Conservation (phyloP, 441 rosid genomes). For the Erodium trifolium region DNA sequence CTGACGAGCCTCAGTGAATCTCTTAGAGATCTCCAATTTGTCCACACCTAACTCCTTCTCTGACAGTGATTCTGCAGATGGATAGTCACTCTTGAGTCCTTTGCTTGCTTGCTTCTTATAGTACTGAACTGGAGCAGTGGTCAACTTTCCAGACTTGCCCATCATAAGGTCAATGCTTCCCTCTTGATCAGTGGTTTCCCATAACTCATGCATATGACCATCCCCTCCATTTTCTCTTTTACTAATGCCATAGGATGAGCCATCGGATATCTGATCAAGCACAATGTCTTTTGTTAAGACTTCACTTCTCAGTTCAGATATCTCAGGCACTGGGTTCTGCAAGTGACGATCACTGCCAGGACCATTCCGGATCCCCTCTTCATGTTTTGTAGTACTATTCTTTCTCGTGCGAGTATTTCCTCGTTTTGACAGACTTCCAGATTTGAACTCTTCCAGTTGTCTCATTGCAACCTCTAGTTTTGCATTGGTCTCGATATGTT, state of each 20-base stretch:
- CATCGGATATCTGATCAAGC: constrained; percentile 82
- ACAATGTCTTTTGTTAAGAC: constrained; percentile 82
- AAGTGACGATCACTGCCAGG: constrained; percentile 19
- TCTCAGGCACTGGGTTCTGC: constrained; percentile 36
- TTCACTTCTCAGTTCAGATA: constrained; percentile 39
- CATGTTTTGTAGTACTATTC: constrained; percentile 22
- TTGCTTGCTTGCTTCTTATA: constrained; percentile 16
- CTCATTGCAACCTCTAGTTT: constrained; percentile 43
- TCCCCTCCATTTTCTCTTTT: constrained; percentile 49
- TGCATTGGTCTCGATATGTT: constrained; percentile 36
- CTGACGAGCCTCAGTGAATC: constrained; percentile 46
- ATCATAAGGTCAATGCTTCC: constrained; percentile 41
- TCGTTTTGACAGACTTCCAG: constrained; percentile 22
- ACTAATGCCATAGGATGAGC: constrained; percentile 66
- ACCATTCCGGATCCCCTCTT: constrained; percentile 20
- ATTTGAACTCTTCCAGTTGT: constrained; percentile 48
- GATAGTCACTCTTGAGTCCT: constrained; percentile 31
- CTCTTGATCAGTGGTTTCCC: constrained; percentile 39
- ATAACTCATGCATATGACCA: constrained; percentile 49
- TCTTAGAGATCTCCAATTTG: constrained; percentile 53
- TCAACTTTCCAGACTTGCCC: constrained; percentile 18
- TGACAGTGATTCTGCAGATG: constrained; percentile 47
- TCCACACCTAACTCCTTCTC: constrained; percentile 71
- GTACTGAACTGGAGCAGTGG: constrained; percentile 16
- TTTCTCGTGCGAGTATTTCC: constrained; percentile 25